phyloP scores from a whole-genome alignment of 1,284 basidiomycete species.

The Agaricales sp. region DNA sequence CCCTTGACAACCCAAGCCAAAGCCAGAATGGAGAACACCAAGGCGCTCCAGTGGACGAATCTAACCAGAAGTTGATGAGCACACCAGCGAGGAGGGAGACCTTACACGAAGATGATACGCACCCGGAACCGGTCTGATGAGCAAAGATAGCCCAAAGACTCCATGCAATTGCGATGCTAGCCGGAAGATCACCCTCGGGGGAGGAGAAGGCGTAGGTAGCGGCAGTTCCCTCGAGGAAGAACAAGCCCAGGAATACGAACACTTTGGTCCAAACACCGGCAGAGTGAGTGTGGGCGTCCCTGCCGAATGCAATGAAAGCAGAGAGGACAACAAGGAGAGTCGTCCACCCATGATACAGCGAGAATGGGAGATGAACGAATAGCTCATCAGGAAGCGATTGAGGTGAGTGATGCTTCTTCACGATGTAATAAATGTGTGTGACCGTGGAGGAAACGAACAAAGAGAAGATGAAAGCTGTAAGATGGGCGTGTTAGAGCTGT shows the following conservation, averaged over 20 bases:
- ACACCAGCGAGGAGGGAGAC: not conserved
- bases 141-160: constrained; percentile 79
- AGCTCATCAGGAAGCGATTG: constrained; percentile 64
- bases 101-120: too few relatives aligned
- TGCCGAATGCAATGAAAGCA: constrained; percentile 87
- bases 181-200: constrained; percentile 84
- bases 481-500: not conserved
- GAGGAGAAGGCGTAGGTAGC: constrained; percentile 88
- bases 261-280: constrained; percentile 89
- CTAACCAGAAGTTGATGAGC: constrained; percentile 11
- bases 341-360: constrained; percentile 92
- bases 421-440: constrained; percentile 86
- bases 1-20: constrained; percentile 79
- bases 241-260: constrained; percentile 86
- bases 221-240: constrained; percentile 61
- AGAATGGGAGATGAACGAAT: constrained; percentile 82
- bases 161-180: constrained; percentile 79
- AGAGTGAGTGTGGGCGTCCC: constrained; percentile 50
- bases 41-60: constrained; percentile 86
- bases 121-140: constrained; percentile 39
- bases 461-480: constrained; percentile 70
- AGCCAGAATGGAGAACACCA: constrained; percentile 81
- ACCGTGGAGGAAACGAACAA: constrained; percentile 78
- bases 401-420: constrained; percentile 76
- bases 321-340: constrained; percentile 85